These are phyloP conservation scores for Macaranga tanarius DNA, from an alignment of 441 rosid species.

Conservation along the genomic window DNA sequence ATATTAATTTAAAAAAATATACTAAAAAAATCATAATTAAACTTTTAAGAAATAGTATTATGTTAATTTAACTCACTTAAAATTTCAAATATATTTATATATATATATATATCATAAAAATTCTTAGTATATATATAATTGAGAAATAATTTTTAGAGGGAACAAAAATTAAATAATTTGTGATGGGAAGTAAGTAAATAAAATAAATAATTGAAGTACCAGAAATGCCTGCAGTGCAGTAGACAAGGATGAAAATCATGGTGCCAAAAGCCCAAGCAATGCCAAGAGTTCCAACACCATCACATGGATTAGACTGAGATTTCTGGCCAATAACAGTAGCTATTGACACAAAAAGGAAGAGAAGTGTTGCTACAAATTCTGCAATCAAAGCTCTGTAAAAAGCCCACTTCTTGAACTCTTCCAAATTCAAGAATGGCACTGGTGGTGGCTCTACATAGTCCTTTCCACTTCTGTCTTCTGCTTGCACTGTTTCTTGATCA, in stretches of 20 bases:
- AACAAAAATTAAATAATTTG: no score
- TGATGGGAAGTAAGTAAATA: no score
- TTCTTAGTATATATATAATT: no score
- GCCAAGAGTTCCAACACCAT: conserved; percentile 62
- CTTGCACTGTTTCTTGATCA: conserved; percentile 22
- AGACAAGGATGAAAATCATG: conserved; percentile 68
- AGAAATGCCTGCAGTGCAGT: conserved; percentile 81
- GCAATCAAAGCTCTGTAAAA: conserved; percentile 72
- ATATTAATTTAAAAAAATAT: no score
- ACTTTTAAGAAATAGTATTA: no score
- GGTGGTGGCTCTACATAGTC: conserved; percentile 81
- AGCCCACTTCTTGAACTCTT: conserved; percentile 59
- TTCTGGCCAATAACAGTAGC: conserved; percentile 67
- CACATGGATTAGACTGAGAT: conserved; percentile 35
- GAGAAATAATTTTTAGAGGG: no score
- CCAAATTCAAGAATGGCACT: conserved; percentile 49
- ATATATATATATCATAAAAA: no score
- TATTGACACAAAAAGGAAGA: conserved; percentile 56
- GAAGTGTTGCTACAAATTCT: conserved; percentile 69
- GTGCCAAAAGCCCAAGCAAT: conserved; percentile 81
- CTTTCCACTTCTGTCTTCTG: conserved; percentile 37
- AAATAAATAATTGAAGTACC: conserved; percentile 18
- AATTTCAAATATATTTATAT: no score
- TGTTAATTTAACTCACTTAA: no score
- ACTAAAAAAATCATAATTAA: no score